phyloP scores from a whole-genome alignment of 2,329 filamentous ascomycete genomes.

The Penicillium sp. region DNA sequence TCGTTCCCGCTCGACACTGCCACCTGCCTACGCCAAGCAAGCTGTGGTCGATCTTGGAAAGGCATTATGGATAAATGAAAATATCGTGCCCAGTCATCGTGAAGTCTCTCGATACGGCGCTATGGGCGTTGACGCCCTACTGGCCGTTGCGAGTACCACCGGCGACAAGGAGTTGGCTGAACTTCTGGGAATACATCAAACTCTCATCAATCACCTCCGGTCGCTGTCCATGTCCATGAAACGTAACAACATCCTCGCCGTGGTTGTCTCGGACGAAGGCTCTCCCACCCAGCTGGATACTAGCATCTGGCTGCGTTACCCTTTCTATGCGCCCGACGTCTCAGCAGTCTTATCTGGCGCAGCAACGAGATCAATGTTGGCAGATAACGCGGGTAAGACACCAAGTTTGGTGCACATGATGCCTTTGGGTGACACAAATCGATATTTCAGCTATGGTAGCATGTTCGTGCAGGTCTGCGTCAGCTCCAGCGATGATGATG shows the following conservation, averaged over 20 bases:
- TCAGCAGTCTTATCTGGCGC: conserved; percentile 60
- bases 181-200: conserved; percentile 45
- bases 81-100: conserved; percentile 34
- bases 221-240: conserved; percentile 76
- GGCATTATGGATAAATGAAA: conserved; percentile 64
- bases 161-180: conserved; percentile 41
- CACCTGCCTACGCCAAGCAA: conserved; percentile 51
- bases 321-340: conserved; percentile 62
- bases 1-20: conserved; percentile 48
- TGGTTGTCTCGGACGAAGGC: conserved; percentile 51
- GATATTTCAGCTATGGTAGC: conserved; percentile 69
- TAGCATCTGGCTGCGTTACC: conserved; percentile 72
- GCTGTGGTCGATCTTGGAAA: conserved; percentile 80
- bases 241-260: conserved; percentile 67
- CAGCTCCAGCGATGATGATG: conserved; percentile 58
- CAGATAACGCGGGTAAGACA: conserved; percentile 41
- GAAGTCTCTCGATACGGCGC: conserved; percentile 35
- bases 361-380: conserved; percentile 36
- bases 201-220: conserved; percentile 56
- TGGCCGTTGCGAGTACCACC: conserved; percentile 37
- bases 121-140: conserved; percentile 33
- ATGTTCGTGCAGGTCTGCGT: conserved; percentile 66
- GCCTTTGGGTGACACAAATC: conserved; percentile 64
- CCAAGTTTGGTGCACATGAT: conserved; percentile 57
- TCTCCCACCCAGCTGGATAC: conserved; percentile 72